These are phyloP conservation scores for Pythium brassicae DNA, from an alignment of 352 stramenopile species.

Conservation along the genomic window DNA sequence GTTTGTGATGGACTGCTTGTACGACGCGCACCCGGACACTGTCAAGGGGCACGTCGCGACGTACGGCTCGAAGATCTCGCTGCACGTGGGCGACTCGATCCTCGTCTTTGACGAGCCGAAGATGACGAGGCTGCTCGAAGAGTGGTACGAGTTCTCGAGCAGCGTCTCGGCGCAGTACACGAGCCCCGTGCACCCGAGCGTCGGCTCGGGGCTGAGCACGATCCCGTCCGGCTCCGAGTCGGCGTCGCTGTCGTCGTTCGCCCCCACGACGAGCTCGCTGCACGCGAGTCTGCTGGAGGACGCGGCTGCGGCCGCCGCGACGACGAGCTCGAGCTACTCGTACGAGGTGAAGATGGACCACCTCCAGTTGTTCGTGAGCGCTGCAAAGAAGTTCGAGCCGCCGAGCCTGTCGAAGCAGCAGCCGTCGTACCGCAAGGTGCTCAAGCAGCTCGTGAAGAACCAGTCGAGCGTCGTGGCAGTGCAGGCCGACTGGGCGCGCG, in stretches of 20 bases:
- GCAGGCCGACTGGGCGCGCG: constrained; percentile 66
- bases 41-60: constrained; percentile 35
- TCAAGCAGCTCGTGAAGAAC: constrained; percentile 76
- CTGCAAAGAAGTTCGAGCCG: constrained; percentile 26
- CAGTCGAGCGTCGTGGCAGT: constrained; percentile 31
- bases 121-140: constrained; percentile 48
- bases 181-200: constrained; percentile 15
- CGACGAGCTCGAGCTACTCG: constrained; percentile 41
- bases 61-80: constrained; percentile 71
- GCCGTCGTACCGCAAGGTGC: constrained; percentile 62
- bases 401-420: constrained; percentile 29
- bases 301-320: neutral
- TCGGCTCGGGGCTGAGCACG: constrained; percentile 18
- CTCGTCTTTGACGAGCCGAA: constrained; percentile 73
- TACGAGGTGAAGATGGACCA: constrained; percentile 74
- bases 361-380: constrained; percentile 69
- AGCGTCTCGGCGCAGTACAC: constrained; percentile 54
- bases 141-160: constrained; percentile 58
- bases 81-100: constrained; percentile 61
- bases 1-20: constrained; percentile 66
- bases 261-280: constrained; percentile 11
- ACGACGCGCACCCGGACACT: constrained; percentile 62
- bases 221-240: constrained; percentile 13
- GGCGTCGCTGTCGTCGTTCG: constrained; percentile 10
- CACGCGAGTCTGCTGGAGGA: constrained; percentile 24